Base-by-base conservation (phyloP, 257 asterid species). In the Lantana camara region DNA sequence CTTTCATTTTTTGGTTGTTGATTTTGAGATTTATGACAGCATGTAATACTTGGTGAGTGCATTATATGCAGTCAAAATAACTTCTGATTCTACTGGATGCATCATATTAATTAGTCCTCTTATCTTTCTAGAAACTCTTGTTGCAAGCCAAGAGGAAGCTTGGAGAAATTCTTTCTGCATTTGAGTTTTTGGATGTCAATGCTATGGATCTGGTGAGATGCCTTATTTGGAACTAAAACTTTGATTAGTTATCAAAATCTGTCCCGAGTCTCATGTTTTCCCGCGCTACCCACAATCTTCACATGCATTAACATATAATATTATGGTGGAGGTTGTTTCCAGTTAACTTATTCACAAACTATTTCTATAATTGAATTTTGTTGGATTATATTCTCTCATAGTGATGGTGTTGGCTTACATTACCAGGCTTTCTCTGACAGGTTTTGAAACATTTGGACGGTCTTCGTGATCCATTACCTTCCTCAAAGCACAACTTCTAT, bases 141-240 rank as follows among this genome's bases (percentile, higher is more conserved):
- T 64, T 67, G 27, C 95, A 90, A 77, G 97, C 99, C 50, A 93
- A 82, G 82, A 84, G 68, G 74, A 90, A 84, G 75, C 96, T 93
- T 64, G 99, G 99, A 45, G 99, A 90, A 80, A 90, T 93, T 79
- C 90, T 93, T 66, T 93, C 99, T 14, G 99, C 99, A 66, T 93
- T 90, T 77, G 99, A 93, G 60, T 90, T 90, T 78, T 70, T 93
- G 81, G 97, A 93, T 80, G 73, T 77, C 60, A 68, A 73, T 58
- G 95, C 99, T 44, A 87, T 93, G 97, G 81, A 81, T 79, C 79
- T 93, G 97, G 99, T 93, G 78, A 79, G 84, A 44, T 73, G 67
- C 61, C 34, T 54, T 32, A 46, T 11, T 21, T 27, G 29, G 45
- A 7, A 22, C 22, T 13, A 14, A 35, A 47, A 41, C 61, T 64